These are phyloP conservation scores for Rusavskia elegans DNA, from an alignment of 495 filamentous ascomycete species.

Conservation along the genomic window DNA sequence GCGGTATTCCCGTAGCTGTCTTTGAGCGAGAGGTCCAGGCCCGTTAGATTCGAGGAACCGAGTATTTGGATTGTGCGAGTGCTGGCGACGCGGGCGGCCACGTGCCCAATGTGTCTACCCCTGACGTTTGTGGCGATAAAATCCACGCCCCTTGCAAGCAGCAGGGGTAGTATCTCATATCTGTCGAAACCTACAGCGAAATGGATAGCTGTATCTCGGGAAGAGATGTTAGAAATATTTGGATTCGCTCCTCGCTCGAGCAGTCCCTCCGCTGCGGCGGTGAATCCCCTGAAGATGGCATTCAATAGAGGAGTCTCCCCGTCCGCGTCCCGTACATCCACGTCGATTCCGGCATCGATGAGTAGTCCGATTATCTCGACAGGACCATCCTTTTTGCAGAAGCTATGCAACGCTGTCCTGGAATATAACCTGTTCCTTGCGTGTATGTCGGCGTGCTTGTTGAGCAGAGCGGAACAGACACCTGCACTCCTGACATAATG, in stretches of 20 bases:
- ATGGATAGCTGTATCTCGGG: conserved; percentile 2
- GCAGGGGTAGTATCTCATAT: not conserved
- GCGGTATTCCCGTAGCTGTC: conserved; percentile 5
- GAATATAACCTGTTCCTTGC: not conserved
- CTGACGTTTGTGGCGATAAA: not conserved
- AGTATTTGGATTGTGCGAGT: not conserved
- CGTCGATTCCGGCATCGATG: not conserved
- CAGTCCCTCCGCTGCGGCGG: not conserved
- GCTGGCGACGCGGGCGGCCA: not conserved
- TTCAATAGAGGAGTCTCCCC: conserved; percentile 8
- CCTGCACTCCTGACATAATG: not conserved
- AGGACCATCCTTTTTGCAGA: not conserved
- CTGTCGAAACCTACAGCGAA: conserved; percentile 4
- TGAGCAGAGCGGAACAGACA: conserved; percentile 2
- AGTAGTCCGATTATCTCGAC: conserved; percentile 3
- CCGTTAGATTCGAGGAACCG: not conserved
- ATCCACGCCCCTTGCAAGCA: conserved; percentile 4
- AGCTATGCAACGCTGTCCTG: conserved; percentile 3
- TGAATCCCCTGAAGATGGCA: conserved; percentile 1
- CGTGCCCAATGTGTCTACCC: conserved; percentile 3
- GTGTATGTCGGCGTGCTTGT: not conserved
- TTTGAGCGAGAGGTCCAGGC: conserved; percentile 1
- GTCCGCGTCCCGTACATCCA: conserved; percentile 6
- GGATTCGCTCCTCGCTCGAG: conserved; percentile 9
- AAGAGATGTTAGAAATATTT: conserved; percentile 3